These are phyloP conservation scores for Apocynum venetum DNA, from an alignment of 257 asterid species.

Conservation along the genomic window DNA sequence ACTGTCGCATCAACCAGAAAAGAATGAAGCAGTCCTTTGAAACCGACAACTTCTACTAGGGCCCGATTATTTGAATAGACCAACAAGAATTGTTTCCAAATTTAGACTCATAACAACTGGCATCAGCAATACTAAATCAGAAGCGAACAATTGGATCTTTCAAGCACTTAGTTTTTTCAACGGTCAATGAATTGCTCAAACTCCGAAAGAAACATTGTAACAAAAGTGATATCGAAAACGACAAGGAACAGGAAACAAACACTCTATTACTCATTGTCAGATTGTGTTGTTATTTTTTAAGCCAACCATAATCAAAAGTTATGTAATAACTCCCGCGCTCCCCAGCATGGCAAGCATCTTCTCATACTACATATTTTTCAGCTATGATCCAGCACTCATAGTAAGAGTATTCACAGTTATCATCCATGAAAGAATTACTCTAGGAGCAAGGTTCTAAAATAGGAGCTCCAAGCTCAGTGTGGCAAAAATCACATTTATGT, in stretches of 20 bases:
- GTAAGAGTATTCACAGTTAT: neutral
- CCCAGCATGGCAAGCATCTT: neutral
- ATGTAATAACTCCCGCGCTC: neutral
- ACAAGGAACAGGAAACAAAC: neutral
- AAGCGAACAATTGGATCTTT: neutral
- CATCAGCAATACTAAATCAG: neutral
- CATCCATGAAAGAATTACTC: neutral
- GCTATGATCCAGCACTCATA: neutral
- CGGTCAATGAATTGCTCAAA: neutral
- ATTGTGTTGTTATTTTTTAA: constrained; percentile 3
- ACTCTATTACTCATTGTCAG: neutral
- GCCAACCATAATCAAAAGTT: neutral
- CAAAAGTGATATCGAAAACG: neutral
- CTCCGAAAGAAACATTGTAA: neutral
- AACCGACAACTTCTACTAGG: neutral
- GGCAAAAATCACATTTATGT: neutral
- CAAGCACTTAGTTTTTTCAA: neutral
- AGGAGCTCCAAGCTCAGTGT: neutral
- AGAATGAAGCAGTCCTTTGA: neutral
- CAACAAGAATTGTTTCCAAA: neutral
- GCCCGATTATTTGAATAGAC: neutral
- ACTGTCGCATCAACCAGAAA: neutral
- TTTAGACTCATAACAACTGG: neutral
- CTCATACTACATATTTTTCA: neutral
- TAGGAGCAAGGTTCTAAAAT: neutral